Evolutionary conservation across 805 yeast species (phyloP), one percentile per base, ranked within the genome.

Genomic region (Saccharomycopsis javanensis): DNA sequence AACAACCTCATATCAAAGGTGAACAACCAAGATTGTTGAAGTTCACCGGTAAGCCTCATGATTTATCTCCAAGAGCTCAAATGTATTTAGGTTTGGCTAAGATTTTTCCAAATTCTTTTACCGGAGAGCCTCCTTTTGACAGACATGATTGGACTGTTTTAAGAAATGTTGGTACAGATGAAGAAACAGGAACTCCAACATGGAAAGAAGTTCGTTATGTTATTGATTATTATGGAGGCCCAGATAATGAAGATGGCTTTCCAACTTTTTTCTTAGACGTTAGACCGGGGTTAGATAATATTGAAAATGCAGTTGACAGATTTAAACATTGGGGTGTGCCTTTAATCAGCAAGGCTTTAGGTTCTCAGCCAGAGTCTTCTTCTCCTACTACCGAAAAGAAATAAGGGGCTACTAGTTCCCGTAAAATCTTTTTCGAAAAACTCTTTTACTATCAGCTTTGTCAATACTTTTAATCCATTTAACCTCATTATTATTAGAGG

Each of bases 121-220:
- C 82, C 60, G 72, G 83, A 0, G 85, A 85, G 61, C 88, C 96
- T 3, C 99, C 99, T 5, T 94, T 94, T 66, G 99, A 94, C 70
- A 82, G 99, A 69, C 99, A 94, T 66, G 99, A 94, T 72, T 94
- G 99, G 99, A 86, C 96, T 2, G 96, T 94, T 4, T 75, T 92
- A 63, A 79, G 99, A 65, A 75, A 81, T 11, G 74, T 70, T 56
- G 71, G 70, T 1, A 63, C 68, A n/a, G 65, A 62, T 18, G 66
- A 58, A 18, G 64, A 67, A 4, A 56, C 62, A 1, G 68, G 68
- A 31, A 71, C 69, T 1, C 70, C 68, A 31, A 72, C 72, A 8
- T 86, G 91, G 87, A 73, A 77, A 54, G 73, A 83, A 64, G 90
- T 94, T 20, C 79, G 99, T 61, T 94, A 94, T 65, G 96, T 94